phyloP scores from a whole-genome alignment of 768 basidiomycete species.

The Podaxis sp. region DNA sequence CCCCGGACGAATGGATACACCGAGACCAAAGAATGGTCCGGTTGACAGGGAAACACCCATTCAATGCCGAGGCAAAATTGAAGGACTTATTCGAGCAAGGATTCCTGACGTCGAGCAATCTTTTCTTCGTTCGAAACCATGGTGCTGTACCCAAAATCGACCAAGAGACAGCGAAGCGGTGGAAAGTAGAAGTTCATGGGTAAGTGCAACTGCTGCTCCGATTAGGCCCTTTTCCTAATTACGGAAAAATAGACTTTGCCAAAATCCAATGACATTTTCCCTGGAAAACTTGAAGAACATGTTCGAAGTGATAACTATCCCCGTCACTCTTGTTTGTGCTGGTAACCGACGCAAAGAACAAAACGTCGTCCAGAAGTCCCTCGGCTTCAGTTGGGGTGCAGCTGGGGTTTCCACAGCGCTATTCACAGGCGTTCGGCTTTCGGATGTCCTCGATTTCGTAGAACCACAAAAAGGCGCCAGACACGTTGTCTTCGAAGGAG shows the following conservation, averaged over 20 bases:
- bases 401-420: constrained; percentile 53
- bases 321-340: constrained; percentile 63
- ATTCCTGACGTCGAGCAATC: constrained; percentile 53
- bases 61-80: constrained; percentile 55
- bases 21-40: constrained; percentile 42
- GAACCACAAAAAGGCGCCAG: constrained; percentile 38
- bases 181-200: constrained; percentile 48
- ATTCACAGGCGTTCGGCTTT: constrained; percentile 59
- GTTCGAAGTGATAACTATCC: constrained; percentile 57
- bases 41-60: constrained; percentile 61
- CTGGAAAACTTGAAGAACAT: constrained; percentile 41
- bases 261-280: constrained; percentile 35
- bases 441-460: constrained; percentile 51
- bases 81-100: constrained; percentile 45
- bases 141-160: constrained; percentile 54
- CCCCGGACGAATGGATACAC: constrained; percentile 29
- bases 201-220: constrained; percentile 12
- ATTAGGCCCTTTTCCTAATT: background rate
- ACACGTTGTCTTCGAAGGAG: constrained; percentile 62
- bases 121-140: constrained; percentile 65
- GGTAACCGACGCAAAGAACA: constrained; percentile 69
- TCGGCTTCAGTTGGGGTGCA: constrained; percentile 59
- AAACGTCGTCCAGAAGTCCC: constrained; percentile 55
- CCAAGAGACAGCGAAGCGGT: constrained; percentile 33
- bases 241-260: constrained; percentile 28